Conservation (phyloP, 176 grass and related monocot species). For the Oryza australiensis region DNA sequence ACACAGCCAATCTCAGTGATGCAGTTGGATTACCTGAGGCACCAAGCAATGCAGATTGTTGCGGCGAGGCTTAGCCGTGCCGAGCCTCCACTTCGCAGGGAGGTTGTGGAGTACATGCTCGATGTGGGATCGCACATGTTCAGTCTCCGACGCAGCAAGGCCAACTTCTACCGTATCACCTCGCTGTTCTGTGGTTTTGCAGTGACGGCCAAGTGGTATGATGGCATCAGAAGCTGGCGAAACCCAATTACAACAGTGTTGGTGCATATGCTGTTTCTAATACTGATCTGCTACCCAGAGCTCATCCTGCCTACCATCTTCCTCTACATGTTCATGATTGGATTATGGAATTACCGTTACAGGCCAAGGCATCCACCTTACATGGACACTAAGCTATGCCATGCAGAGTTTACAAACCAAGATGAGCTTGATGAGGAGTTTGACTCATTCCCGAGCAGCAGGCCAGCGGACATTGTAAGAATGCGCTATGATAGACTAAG, state of each 20-base stretch:
- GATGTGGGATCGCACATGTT: conserved; percentile 97
- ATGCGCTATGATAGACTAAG: conserved; percentile 88
- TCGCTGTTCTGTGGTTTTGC: conserved; percentile 60
- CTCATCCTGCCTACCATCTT: conserved; percentile 89
- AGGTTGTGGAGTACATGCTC: conserved; percentile 92
- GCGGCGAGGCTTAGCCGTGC: conserved; percentile 70
- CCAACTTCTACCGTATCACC: conserved; percentile 89
- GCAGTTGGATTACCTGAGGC: conserved; percentile 71
- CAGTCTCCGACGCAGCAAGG: conserved; percentile 91
- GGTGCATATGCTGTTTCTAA: conserved; percentile 85
- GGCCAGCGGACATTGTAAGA: conserved; percentile 59
- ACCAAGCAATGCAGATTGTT: conserved; percentile 78
- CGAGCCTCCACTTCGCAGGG: conserved; percentile 73
- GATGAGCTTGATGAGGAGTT: conserved; percentile 97
- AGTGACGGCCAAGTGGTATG: conserved; percentile 61
- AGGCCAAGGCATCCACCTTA: conserved; percentile 73
- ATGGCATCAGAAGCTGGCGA: conserved; percentile 82
- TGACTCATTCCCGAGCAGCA: conserved; percentile 76
- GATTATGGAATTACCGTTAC: conserved; percentile 85
- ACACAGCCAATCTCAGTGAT: conserved; percentile 78
- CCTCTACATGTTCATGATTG: conserved; percentile 93
- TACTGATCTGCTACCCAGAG: conserved; percentile 90
- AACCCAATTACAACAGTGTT: conserved; percentile 82
- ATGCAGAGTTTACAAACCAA: conserved; percentile 69
- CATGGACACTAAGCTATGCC: conserved; percentile 90